Conservation (phyloP, 257 asterid genomes). For the Solanum ahanhuiri region DNA sequence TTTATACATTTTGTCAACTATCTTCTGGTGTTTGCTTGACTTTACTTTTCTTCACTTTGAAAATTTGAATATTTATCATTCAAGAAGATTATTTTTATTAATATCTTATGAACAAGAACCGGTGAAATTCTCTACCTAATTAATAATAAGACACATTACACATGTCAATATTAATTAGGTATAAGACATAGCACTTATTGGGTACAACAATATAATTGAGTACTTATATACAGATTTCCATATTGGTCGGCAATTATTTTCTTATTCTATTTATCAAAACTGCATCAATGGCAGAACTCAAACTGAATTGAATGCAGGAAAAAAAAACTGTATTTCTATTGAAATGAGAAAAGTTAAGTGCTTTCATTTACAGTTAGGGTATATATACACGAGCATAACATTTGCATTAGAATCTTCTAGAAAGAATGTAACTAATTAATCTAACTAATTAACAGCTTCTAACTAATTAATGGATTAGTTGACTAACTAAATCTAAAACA, state of each 20-base stretch:
- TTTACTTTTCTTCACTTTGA: neutral
- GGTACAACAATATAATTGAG: neutral
- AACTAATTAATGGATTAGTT: too few species aligned
- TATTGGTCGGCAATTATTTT: neutral
- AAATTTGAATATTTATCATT: neutral
- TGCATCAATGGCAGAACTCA: too few species aligned
- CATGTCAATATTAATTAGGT: neutral
- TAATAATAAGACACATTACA: neutral
- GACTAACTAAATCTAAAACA: too few species aligned
- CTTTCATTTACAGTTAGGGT: too few species aligned
- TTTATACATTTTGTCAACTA: neutral
- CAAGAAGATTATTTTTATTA: neutral
- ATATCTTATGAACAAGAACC: neutral
- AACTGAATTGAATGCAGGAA: too few species aligned
- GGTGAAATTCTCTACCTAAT: neutral
- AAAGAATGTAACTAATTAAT: too few species aligned
- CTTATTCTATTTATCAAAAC: neutral
- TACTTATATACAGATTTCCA: neutral
- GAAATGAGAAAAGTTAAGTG: too few species aligned
- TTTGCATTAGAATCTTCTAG: too few species aligned
- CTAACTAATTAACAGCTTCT: too few species aligned
- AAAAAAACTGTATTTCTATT: too few species aligned
- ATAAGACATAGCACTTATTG: neutral
- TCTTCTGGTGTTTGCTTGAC: neutral
- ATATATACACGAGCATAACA: too few species aligned